These are phyloP conservation scores for Fusarium chlamydosporum DNA, from an alignment of 2,329 filamentous ascomycete genomes.

Conservation along the genomic window DNA sequence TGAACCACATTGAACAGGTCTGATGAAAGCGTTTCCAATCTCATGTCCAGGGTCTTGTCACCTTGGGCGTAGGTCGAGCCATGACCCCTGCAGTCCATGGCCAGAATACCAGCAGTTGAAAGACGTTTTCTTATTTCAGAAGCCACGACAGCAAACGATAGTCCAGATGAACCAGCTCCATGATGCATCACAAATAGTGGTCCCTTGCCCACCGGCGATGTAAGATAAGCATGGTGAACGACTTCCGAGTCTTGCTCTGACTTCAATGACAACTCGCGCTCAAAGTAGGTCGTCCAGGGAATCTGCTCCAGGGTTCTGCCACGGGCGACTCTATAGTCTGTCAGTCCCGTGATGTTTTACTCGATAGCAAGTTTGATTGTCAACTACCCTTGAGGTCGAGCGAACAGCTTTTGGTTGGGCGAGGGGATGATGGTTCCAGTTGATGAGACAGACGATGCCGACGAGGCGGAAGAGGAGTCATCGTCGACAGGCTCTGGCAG, in stretches of 20 bases:
- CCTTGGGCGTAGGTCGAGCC: conserved; percentile 74
- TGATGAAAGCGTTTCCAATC: conserved; percentile 76
- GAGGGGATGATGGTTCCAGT: conserved; percentile 92
- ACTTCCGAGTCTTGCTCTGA: conserved; percentile 63
- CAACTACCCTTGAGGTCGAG: conserved; percentile 74
- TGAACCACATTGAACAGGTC: conserved; percentile 81
- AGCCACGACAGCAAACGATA: conserved; percentile 89
- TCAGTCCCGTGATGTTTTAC: conserved; percentile 45
- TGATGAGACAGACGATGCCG: conserved; percentile 87
- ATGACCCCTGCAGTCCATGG: conserved; percentile 88
- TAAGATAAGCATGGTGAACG: conserved; percentile 88
- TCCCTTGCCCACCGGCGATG: conserved; percentile 79
- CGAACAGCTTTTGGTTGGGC: conserved; percentile 79
- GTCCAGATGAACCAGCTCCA: conserved; percentile 91
- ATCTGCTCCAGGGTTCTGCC: conserved; percentile 74
- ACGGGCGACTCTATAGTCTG: conserved; percentile 60
- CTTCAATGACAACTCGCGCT: conserved; percentile 84
- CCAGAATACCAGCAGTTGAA: conserved; percentile 85
- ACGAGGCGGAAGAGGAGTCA: conserved; percentile 81
- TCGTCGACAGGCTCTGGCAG: conserved; percentile 65
- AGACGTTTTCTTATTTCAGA: conserved; percentile 82
- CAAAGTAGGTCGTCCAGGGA: conserved; percentile 92
- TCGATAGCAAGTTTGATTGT: conserved; percentile 14
- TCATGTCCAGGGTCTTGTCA: conserved; percentile 70
- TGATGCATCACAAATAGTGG: conserved; percentile 95